Evolutionary conservation across 495 filamentous ascomycete genomes (phyloP).

Genomic region (Trichocladium uniseriatum): DNA sequence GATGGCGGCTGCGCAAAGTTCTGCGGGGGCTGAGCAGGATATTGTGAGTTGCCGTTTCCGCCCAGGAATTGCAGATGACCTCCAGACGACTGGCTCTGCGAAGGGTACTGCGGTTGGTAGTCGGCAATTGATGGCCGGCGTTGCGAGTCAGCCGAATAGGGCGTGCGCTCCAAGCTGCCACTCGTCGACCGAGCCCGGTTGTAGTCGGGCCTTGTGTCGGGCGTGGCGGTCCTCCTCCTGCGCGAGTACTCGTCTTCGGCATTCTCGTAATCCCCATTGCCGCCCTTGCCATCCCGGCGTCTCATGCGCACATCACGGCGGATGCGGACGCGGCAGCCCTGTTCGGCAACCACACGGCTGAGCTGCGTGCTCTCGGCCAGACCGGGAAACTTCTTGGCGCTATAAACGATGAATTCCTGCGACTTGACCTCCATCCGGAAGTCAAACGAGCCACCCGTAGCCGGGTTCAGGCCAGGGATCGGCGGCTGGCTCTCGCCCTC

Average conservation of each 20-base stretch:
- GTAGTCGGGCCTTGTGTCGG: constrained; percentile 49
- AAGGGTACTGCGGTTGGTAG: constrained; percentile 33
- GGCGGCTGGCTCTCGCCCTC: constrained; percentile 16
- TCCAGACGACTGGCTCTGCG: constrained; percentile 29
- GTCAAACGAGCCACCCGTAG: constrained; percentile 28
- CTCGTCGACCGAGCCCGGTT: constrained; percentile 67
- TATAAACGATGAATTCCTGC: constrained; percentile 77
- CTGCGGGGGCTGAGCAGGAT: constrained; percentile 16
- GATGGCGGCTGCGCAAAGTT: constrained; percentile 40
- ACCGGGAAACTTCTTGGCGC: constrained; percentile 97
- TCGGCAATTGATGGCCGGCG: constrained; percentile 50
- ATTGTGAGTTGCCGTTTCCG: constrained; percentile 21
- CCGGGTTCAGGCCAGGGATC: constrained; percentile 8
- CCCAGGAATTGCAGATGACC: constrained; percentile 31
- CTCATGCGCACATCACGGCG: constrained; percentile 96
- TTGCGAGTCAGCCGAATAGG: constrained; percentile 38
- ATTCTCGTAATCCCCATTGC: constrained; percentile 56
- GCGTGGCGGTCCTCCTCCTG: constrained; percentile 50
- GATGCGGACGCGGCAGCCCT: constrained; percentile 94
- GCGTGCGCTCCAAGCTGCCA: constrained; percentile 50
- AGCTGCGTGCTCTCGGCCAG: constrained; percentile 81
- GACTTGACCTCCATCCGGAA: constrained; percentile 83
- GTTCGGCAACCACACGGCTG: constrained; percentile 87
- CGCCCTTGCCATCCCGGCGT: constrained; percentile 69
- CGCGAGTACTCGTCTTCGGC: constrained; percentile 56